Base-by-base conservation (phyloP, 768 basidiomycete genomes). In the Suillus sp. region DNA sequence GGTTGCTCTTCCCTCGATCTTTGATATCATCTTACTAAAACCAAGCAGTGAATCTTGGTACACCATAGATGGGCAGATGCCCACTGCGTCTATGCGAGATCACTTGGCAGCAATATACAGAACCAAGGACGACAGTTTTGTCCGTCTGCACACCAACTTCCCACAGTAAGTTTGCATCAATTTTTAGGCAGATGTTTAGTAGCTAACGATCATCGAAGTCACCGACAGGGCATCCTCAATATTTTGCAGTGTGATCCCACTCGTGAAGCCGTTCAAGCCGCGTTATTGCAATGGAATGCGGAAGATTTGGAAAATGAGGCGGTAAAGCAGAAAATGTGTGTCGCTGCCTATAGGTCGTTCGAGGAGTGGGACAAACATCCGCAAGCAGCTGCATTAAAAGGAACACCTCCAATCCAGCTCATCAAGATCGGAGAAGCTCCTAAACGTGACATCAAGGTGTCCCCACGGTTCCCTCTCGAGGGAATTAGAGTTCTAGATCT, bases 121-220 rank as follows among this genome's bases (percentile, higher is more conserved):
- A 42, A 86, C 86, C n/a, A 82, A 79, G 62, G 81, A 84, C 63
- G 66, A 70, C 32, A 73, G 79, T 50, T 83, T 74, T 65, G 81
- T 88, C 18, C 78, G 86, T 34, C 80, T 86, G 13, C 87, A 88
- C 64, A 86, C 86, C 22, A 88, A 88, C 61, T 88, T 88, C 69
- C 83, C 86, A 42, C 87, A 88, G 86, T 86, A 63, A 34, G 78
- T 71, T 8, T 13, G 0, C 10, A 70, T 60, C 4, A 37, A 20
- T 20, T 51, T n/a, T 20, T 32, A 20, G 9, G 16, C 22, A 56
- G n/a, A 16, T 16, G 0, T 38, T 18, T 18, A 16, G 35, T 37
- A 34, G 56, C 5, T 56, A 45, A 54, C 20, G 51, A 37, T 38
- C 50, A 65, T 32, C 45, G 10, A 45, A 86, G 86, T 63, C 86